phyloP scores from a whole-genome alignment of 768 basidiomycete genomes.

The Rhodotorula diobovata region DNA sequence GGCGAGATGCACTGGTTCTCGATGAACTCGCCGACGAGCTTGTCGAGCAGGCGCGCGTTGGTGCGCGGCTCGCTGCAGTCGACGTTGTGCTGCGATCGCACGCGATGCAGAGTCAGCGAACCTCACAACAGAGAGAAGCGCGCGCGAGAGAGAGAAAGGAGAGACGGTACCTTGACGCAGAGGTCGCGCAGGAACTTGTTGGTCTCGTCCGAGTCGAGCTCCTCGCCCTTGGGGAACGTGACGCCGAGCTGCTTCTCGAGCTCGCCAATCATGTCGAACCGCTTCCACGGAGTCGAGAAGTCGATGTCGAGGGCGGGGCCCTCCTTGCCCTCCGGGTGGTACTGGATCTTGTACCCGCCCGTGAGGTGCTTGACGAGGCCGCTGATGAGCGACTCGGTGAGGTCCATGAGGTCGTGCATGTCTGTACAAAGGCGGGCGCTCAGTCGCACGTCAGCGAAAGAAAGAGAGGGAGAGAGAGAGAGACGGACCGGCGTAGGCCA shows the following conservation, averaged over 20 bases:
- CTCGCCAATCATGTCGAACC: constrained; percentile 96
- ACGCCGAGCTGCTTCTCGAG: constrained; percentile 87
- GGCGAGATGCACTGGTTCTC: constrained; percentile 95
- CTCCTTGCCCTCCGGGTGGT: constrained; percentile 87
- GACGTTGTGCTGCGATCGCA: constrained; percentile 68
- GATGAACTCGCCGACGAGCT: constrained; percentile 98
- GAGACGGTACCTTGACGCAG: constrained; percentile 70
- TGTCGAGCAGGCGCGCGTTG: constrained; percentile 89
- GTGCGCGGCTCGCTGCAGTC: constrained; percentile 95
- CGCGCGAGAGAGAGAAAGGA: background rate
- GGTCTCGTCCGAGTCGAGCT: constrained; percentile 77
- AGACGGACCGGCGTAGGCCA: constrained; percentile 75
- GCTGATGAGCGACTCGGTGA: constrained; percentile 84
- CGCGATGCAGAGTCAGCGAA: background rate
- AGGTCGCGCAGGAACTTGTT: constrained; percentile 82
- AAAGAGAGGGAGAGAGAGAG: background rate
- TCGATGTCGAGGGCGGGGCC: constrained; percentile 65
- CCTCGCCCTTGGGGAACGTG: constrained; percentile 88
- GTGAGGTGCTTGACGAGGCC: constrained; percentile 84
- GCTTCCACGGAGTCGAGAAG: constrained; percentile 93
- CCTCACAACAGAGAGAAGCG: background rate
- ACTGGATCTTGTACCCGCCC: constrained; percentile 72
- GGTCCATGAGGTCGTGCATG: constrained; percentile 97
- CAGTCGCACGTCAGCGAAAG: too few species aligned
- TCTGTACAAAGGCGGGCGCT: constrained; percentile 97